Evolutionary conservation across 2,329 filamentous ascomycete species (phyloP).

Genomic region (Exophiala oligosperma): DNA sequence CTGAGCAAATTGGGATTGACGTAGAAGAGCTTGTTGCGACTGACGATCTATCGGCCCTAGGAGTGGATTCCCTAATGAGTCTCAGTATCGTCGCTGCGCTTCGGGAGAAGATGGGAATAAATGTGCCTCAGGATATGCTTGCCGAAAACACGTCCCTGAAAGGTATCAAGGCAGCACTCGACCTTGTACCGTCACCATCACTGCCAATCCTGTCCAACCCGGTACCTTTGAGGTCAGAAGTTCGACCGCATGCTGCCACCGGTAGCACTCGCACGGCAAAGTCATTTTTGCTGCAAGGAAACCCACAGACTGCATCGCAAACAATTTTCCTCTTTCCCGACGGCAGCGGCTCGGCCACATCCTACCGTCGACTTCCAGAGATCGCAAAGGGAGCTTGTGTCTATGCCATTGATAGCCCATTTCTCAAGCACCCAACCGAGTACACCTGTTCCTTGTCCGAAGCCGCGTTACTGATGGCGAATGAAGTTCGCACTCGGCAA

Average conservation of each 20-base stretch:
- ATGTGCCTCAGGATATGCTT: constrained; percentile 31
- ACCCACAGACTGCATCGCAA: constrained; percentile 38
- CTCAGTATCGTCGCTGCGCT: constrained; percentile 42
- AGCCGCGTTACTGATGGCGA: constrained; percentile 31
- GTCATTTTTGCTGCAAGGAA: constrained; percentile 37
- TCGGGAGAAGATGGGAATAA: constrained; percentile 41
- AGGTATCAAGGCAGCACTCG: neutral
- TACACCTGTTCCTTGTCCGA: constrained; percentile 41
- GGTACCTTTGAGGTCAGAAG: neutral
- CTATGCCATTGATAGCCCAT: constrained; percentile 26
- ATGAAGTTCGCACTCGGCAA: constrained; percentile 45
- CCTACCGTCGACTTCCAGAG: constrained; percentile 34
- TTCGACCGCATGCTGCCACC: neutral
- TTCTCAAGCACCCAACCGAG: constrained; percentile 39
- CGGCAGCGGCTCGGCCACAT: constrained; percentile 45
- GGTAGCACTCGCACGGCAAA: neutral
- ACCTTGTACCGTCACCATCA: constrained; percentile 31
- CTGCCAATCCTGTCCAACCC: neutral
- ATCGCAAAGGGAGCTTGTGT: constrained; percentile 35
- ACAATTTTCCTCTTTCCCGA: constrained; percentile 43
- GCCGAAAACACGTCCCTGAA: constrained; percentile 27
- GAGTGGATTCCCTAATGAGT: constrained; percentile 45
- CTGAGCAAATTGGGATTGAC: constrained; percentile 42
- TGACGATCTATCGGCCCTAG: constrained; percentile 40
- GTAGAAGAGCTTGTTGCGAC: constrained; percentile 37